phyloP scores from a whole-genome alignment of 78 protist genomes.

The Dictyostelium citrinum region DNA sequence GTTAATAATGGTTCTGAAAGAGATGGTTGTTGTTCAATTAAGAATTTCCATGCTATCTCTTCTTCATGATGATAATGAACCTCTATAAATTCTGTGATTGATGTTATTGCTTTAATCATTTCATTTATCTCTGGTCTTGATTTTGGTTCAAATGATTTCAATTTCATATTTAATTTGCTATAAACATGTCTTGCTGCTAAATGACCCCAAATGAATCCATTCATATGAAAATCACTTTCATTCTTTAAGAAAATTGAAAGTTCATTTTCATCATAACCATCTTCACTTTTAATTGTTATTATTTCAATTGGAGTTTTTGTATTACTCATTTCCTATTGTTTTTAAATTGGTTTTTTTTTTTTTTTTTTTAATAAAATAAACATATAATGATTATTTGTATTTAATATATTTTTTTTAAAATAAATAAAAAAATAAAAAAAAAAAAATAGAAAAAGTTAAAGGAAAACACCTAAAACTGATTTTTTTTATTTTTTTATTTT shows the following conservation, averaged over 20 bases:
- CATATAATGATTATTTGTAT: neutral
- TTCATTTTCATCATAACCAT: neutral
- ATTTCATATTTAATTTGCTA: neutral
- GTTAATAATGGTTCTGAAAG: neutral
- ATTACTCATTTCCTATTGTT: no score
- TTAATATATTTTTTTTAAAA: neutral
- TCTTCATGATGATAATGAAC: slow-evolving; percentile 54
- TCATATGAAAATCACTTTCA: slow-evolving; percentile 18
- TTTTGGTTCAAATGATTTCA: slow-evolving; percentile 13
- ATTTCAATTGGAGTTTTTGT: neutral
- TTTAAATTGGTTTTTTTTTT: neutral
- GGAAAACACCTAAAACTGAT: no score
- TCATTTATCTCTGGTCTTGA: neutral
- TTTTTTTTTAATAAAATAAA: neutral
- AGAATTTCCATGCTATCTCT: neutral
- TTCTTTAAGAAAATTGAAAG: neutral
- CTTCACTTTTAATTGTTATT: neutral
- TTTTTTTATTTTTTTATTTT: no score
- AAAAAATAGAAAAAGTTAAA: no score
- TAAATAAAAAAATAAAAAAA: no score
- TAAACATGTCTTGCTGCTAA: neutral
- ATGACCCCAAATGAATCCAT: slow-evolving; percentile 18
- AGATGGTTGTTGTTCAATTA: neutral
- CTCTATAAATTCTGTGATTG: neutral
- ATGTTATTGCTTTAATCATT: neutral